Evolutionary conservation across 306 rosid genomes (phyloP).

Genomic region (Quercus cerris): DNA sequence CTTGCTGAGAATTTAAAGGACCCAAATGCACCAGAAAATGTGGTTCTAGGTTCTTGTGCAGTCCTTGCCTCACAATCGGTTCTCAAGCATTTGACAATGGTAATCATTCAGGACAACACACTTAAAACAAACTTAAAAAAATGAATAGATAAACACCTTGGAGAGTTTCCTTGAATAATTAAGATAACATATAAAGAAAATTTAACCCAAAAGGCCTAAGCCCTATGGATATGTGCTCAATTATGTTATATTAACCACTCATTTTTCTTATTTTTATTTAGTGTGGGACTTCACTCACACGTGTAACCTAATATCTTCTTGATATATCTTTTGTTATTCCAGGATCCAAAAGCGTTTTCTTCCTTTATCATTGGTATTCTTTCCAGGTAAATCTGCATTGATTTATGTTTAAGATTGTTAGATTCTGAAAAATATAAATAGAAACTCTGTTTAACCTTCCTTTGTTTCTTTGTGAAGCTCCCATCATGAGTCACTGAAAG

Average conservation of each 20-base stretch:
- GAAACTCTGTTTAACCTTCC: slow-evolving; percentile 21
- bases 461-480: slow-evolving; percentile 61
- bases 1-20: slow-evolving; percentile 61
- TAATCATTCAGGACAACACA: slow-evolving; percentile 32
- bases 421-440: slow-evolving; percentile 9
- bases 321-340: slow-evolving; percentile 35
- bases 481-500: slow-evolving; percentile 95
- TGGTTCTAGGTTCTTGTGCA: slow-evolving; percentile 92
- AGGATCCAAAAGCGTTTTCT: slow-evolving; percentile 82
- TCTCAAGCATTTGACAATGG: slow-evolving; percentile 92
- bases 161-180: too few species aligned
- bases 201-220: too few species aligned
- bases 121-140: slow-evolving; percentile 14
- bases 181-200: too few species aligned
- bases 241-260: too few species aligned
- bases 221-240: too few species aligned
- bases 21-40: slow-evolving; percentile 70
- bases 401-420: slow-evolving; percentile 15
- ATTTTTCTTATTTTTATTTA: too few species aligned
- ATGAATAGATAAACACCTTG: neutral
- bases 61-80: slow-evolving; percentile 87
- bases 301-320: slow-evolving; percentile 5
- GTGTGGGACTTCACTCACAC: too few species aligned
- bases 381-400: slow-evolving; percentile 65
- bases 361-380: slow-evolving; percentile 83